These are phyloP conservation scores for Gossypium gossypioides DNA, from an alignment of 441 rosid species.

Conservation along the genomic window DNA sequence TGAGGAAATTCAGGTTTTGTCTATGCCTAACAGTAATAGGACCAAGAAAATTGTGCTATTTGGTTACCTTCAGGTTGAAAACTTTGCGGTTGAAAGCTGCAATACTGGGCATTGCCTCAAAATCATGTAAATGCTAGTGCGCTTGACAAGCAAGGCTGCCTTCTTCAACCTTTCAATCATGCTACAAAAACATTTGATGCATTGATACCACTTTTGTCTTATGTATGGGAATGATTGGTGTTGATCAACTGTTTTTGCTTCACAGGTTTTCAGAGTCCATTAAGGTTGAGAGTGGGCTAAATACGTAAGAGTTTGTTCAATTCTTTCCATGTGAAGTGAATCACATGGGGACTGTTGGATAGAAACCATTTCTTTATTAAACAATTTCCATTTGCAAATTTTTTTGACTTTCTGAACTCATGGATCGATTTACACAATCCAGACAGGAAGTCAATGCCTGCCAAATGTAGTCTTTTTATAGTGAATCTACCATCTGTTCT, in stretches of 20 bases:
- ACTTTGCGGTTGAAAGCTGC: not conserved
- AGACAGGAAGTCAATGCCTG: constrained; percentile 9
- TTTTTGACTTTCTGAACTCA: not conserved
- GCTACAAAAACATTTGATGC: constrained; percentile 31
- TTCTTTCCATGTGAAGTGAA: not conserved
- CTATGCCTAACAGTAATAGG: not conserved
- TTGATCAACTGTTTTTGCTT: not conserved
- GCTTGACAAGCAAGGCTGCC: constrained; percentile 36
- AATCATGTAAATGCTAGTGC: constrained; percentile 14
- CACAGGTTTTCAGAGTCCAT: constrained; percentile 46
- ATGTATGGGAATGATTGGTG: not conserved
- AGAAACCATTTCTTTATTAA: not conserved
- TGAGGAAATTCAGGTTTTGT: not conserved
- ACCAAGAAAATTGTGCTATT: not conserved
- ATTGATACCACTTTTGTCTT: constrained; percentile 24
- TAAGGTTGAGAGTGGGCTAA: constrained; percentile 17
- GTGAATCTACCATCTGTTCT: not conserved
- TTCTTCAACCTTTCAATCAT: constrained; percentile 24
- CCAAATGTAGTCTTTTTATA: not conserved
- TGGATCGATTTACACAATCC: not conserved
- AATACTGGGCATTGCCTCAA: not conserved
- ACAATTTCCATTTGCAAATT: not conserved
- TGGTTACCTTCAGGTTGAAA: not conserved
- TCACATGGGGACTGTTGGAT: not conserved
- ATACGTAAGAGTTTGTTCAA: not conserved